Evolutionary conservation across 2,329 filamentous ascomycete genomes (phyloP), one percentile per base, ranked within the genome.

Genomic region (Neofusicoccum ribis): DNA sequence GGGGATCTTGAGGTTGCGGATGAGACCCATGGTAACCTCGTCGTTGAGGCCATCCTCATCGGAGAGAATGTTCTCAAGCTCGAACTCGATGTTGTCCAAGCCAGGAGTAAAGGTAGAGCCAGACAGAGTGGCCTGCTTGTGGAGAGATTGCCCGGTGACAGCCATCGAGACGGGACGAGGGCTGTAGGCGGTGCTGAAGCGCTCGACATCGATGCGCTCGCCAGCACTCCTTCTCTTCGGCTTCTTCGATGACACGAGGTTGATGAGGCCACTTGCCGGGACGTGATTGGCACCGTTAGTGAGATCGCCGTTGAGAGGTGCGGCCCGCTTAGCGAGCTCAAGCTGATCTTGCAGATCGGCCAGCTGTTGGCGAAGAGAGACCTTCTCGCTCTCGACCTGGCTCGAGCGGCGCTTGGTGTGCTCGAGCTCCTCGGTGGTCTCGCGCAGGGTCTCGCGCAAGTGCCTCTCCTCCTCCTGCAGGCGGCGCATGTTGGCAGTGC

Each of bases 101-200:
- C 90, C 88, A 64, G 92, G 90, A 67, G 90, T 88, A 75, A 95
- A 95, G 3, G 90, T 90, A 44, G 90, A 88, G 63, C 89, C 90
- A 62, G 89, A 90, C 60, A 92, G 80, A 20, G 43, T 64, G 71
- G 88, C 89, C 74, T 91, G 90, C 65, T 89, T 88, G 75, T 89
- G 86, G 37, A 82, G 76, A 64, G 83, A 86, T 60, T 86, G 86
- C 63, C 79, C 80, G n/a, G 63, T 61, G 70, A 96, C 87, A 61
- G 94, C 94, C 94, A 99, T 97, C 5, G 95, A 99, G 39, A 97
- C 92, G 27, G 95, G 95, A 27, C 95, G 88, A 68, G 95, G 95
- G 80, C 95, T 97, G 84, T 95, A 99, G 9, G 92, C 89, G 66
- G 86, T 90, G 77, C 93, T 97, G 84, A 96, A 96, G 68, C 95